Conservation (phyloP, 139 green algal species). For the Trebouxia sp. region DNA sequence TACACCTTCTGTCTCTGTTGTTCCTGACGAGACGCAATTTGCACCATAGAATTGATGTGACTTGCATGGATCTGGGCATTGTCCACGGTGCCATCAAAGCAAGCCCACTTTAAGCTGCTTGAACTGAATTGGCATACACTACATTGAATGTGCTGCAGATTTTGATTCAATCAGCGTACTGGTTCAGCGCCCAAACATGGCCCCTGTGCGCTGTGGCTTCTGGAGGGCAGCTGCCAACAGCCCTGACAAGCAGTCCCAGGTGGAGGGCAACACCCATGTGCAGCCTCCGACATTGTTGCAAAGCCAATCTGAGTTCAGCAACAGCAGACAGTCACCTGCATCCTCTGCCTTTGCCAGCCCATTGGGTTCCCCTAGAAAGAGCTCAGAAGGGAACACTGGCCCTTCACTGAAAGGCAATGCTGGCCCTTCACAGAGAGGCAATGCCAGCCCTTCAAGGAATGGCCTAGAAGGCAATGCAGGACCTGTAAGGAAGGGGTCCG, state of each 20-base stretch:
- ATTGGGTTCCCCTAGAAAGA: neutral
- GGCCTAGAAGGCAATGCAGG: neutral
- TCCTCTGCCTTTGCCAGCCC: neutral
- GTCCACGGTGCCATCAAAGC: too few species aligned
- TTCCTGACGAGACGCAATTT: too few species aligned
- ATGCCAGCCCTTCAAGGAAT: neutral
- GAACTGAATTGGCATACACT: too few species aligned
- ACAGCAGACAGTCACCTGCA: too few species aligned
- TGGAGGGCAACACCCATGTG: neutral
- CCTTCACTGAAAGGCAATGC: neutral
- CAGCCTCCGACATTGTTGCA: neutral
- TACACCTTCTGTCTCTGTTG: too few species aligned
- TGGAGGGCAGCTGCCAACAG: slow-evolving; percentile 21
- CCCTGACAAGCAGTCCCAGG: neutral
- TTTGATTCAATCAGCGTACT: slow-evolving; percentile 49
- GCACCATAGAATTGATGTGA: too few species aligned
- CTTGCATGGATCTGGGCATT: too few species aligned
- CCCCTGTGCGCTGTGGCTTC: slow-evolving; percentile 62
- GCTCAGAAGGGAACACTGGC: neutral
- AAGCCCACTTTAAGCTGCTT: too few species aligned
- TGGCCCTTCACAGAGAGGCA: neutral
- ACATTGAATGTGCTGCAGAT: slow-evolving; percentile 25
- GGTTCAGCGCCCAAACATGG: slow-evolving; percentile 41
- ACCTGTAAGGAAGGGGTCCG: neutral
- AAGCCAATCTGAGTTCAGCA: neutral